Conservation (phyloP, 225 moss, liverwort and hornwort species). For the Rhytidiadelphus loreus region DNA sequence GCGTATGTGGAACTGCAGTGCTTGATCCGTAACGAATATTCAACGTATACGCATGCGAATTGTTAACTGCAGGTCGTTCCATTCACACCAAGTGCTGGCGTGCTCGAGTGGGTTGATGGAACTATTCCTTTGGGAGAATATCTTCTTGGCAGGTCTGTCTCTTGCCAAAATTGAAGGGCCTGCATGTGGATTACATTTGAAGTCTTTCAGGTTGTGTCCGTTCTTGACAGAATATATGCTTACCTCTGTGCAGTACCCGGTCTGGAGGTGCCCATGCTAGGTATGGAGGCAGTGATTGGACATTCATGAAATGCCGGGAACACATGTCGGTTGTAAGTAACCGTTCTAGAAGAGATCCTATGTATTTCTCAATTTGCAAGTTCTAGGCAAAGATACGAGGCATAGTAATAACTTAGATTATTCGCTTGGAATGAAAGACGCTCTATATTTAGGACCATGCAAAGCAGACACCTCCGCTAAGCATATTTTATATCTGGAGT, state of each 20-base stretch:
- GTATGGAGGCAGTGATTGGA: slow-evolving; percentile 85
- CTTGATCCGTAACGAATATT: not conserved
- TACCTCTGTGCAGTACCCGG: slow-evolving; percentile 48
- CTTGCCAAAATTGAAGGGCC: not conserved
- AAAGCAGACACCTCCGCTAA: not conserved
- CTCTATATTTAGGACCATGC: not conserved
- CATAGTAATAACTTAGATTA: not conserved
- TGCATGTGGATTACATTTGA: not conserved
- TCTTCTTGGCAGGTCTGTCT: slow-evolving; percentile 68
- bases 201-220: not conserved
- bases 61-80: slow-evolving; percentile 62
- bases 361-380: not conserved
- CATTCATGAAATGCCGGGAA: slow-evolving; percentile 72
- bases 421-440: not conserved
- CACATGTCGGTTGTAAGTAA: slow-evolving; percentile 72
- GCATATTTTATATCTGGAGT: not conserved
- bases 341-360: not conserved
- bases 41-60: not conserved
- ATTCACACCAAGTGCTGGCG: slow-evolving; percentile 97
- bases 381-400: not conserved
- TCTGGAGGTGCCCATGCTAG: slow-evolving; percentile 87
- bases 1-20: not conserved
- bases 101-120: slow-evolving; percentile 97
- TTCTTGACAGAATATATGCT: not conserved
- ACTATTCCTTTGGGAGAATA: slow-evolving; percentile 89